Conservation (phyloP, 345 rosid genomes). For the Brassica rapa region DNA sequence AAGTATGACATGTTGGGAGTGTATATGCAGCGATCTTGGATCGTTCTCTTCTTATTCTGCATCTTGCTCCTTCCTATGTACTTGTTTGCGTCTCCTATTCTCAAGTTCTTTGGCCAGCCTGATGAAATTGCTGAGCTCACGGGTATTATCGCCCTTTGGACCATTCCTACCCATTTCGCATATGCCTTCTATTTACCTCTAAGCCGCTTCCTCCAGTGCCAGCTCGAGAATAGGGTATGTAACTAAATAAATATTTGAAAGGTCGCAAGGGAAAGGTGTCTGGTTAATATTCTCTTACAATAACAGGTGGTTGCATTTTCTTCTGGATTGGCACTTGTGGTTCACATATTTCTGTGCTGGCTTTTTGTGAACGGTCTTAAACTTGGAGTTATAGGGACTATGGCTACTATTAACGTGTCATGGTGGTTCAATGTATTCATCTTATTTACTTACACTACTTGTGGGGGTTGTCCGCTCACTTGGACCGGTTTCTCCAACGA, state of each 20-base stretch:
- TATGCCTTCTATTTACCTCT: slow-evolving; percentile 72
- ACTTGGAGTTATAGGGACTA: slow-evolving; percentile 62
- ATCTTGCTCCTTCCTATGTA: slow-evolving; percentile 59
- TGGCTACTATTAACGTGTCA: slow-evolving; percentile 57
- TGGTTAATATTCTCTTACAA: neutral
- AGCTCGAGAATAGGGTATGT: slow-evolving; percentile 39
- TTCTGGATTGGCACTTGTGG: slow-evolving; percentile 46
- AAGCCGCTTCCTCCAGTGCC: slow-evolving; percentile 75
- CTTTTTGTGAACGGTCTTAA: slow-evolving; percentile 53
- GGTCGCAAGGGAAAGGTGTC: neutral
- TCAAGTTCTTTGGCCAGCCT: slow-evolving; percentile 69
- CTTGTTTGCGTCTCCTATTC: slow-evolving; percentile 51
- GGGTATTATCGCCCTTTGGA: slow-evolving; percentile 49
- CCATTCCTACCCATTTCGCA: slow-evolving; percentile 79
- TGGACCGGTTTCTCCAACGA: slow-evolving; percentile 81
- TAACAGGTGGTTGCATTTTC: slow-evolving; percentile 55
- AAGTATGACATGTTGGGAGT: slow-evolving; percentile 66
- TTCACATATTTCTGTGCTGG: slow-evolving; percentile 66
- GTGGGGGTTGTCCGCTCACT: slow-evolving; percentile 33
- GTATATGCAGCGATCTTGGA: slow-evolving; percentile 81
- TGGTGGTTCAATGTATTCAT: slow-evolving; percentile 71
- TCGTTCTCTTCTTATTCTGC: slow-evolving; percentile 53
- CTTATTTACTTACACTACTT: slow-evolving; percentile 41
- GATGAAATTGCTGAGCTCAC: slow-evolving; percentile 59
- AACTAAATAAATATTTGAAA: neutral